Evolutionary conservation across 2,329 filamentous ascomycete genomes (phyloP).

Genomic region (Monilinia aucupariae): DNA sequence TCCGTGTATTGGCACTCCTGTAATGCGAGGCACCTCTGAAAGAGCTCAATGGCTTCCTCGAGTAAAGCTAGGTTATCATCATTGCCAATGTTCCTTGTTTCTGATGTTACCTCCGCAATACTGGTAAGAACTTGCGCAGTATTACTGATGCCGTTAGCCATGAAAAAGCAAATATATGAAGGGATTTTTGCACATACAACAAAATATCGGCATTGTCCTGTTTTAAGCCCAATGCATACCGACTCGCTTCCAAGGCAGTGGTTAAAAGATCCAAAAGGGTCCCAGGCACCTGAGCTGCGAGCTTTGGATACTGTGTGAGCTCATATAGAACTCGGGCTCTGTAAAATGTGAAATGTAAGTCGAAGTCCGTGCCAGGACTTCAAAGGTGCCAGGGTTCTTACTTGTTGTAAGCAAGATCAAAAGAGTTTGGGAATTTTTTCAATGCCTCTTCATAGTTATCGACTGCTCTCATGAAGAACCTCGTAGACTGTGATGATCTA

Average conservation of each 20-base stretch:
- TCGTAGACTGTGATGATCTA: constrained; percentile 32
- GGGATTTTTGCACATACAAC: constrained; percentile 40
- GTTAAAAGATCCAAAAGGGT: constrained; percentile 50
- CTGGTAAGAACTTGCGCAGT: constrained; percentile 63
- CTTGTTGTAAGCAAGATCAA: constrained; percentile 74
- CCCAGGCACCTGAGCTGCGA: constrained; percentile 53
- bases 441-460: constrained; percentile 61
- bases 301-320: constrained; percentile 59
- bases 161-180: constrained; percentile 7
- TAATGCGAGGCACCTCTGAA: constrained; percentile 50
- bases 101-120: constrained; percentile 54
- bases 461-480: constrained; percentile 58
- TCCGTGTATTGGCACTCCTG: constrained; percentile 47
- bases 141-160: constrained; percentile 41
- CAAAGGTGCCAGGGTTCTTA: constrained; percentile 36
- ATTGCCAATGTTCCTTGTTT: constrained; percentile 39
- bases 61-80: constrained; percentile 45
- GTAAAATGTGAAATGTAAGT: constrained; percentile 15
- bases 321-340: constrained; percentile 66
- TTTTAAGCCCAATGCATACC: constrained; percentile 53
- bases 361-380: constrained; percentile 1
- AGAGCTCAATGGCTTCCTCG: constrained; percentile 56
- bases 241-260: constrained; percentile 58
- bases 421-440: constrained; percentile 52
- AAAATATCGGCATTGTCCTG: constrained; percentile 60